Conservation (phyloP, 2,329 filamentous ascomycete species). For the Alternaria sp. region DNA sequence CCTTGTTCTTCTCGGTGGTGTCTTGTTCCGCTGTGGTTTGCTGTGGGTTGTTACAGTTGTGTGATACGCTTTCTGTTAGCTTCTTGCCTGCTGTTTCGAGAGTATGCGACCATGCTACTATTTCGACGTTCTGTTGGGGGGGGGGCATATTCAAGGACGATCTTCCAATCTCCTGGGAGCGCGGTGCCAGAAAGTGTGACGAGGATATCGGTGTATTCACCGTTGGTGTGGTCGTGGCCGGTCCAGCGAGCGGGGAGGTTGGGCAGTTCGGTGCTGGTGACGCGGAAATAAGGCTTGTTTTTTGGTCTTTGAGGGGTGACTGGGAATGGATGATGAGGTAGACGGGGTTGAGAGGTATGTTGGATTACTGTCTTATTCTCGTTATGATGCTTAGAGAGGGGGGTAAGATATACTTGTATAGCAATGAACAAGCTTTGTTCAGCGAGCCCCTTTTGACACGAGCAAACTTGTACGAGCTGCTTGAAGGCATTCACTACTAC, state of each 20-base stretch:
- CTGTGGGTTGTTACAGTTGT: not conserved
- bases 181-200: not conserved
- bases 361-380: not conserved
- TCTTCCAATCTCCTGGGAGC: not conserved
- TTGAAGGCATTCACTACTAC: not conserved
- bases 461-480: not conserved
- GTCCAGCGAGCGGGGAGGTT: not conserved
- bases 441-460: not conserved
- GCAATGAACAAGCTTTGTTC: not conserved
- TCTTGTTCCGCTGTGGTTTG: not conserved
- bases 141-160: not conserved
- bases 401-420: not conserved
- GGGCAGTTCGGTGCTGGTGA: not conserved
- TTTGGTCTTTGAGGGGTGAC: not conserved
- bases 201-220: not conserved
- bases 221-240: not conserved
- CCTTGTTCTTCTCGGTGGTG: not conserved
- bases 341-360: not conserved
- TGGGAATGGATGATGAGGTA: not conserved
- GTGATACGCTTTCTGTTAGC: not conserved
- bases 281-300: not conserved
- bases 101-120: not conserved
- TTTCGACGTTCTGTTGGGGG: not conserved
- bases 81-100: not conserved
- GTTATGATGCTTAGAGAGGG: not conserved